Conservation (phyloP, 129 eudicot genomes). For the Gnaphalium uliginosum region DNA sequence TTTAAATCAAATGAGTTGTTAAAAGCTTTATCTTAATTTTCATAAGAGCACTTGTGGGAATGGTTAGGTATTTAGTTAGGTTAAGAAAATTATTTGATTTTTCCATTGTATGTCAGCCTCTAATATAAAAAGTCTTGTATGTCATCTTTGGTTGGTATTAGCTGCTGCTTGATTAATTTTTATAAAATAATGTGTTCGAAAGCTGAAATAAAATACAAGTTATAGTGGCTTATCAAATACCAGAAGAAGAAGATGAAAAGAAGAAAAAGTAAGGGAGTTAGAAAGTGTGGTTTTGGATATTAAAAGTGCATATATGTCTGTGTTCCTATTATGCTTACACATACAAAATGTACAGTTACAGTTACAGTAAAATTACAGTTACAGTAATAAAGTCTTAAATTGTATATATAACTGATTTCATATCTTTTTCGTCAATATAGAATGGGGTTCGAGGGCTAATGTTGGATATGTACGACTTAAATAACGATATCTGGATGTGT, state of each 20-base stretch:
- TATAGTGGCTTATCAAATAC: background rate
- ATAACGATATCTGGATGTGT: conserved; percentile 86
- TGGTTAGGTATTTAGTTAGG: conserved; percentile 3
- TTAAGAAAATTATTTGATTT: background rate
- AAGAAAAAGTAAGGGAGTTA: background rate
- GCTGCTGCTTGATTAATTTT: conserved; percentile 2
- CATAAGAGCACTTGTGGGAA: background rate
- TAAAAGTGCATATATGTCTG: background rate
- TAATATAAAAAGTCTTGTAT: background rate
- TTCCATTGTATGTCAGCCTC: background rate
- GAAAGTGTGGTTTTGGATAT: background rate
- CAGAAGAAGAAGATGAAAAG: background rate
- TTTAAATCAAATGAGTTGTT: too few species aligned
- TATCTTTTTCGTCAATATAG: conserved; percentile 39
- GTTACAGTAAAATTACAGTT: too few species aligned
- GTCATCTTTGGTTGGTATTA: background rate
- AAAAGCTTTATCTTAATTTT: too few species aligned
- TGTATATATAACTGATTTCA: background rate
- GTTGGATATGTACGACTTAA: conserved; percentile 97
- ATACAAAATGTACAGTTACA: background rate
- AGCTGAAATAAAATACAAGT: background rate
- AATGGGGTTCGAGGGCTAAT: conserved; percentile 97
- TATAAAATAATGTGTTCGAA: background rate
- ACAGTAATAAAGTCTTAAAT: background rate
- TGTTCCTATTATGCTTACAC: background rate